phyloP scores from a whole-genome alignment of 116 monocot species.

The Papilionanthe hybrid region DNA sequence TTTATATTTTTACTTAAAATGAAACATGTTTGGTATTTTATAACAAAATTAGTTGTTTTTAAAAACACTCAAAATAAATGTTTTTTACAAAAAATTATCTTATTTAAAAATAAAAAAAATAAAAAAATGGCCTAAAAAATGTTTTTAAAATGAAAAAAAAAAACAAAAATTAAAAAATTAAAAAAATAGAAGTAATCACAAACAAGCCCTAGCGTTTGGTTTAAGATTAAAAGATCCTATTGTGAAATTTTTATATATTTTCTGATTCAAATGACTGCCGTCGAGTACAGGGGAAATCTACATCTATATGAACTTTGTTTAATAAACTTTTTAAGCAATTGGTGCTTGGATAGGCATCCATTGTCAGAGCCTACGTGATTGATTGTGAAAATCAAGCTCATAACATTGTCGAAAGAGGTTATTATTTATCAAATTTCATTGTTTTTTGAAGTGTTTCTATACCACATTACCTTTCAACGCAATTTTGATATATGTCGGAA shows the following conservation, averaged over 20 bases:
- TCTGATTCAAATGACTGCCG: slow-evolving; percentile 2
- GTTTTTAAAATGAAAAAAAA: no score
- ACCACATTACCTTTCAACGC: no score
- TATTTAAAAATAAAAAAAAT: no score
- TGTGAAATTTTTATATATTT: neutral
- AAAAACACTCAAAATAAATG: no score
- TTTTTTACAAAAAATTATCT: no score
- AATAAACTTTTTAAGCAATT: neutral
- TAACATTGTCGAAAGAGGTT: neutral
- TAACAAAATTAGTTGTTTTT: no score
- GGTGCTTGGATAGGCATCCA: neutral
- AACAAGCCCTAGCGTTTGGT: neutral
- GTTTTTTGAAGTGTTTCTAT: neutral
- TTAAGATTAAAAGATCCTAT: neutral
- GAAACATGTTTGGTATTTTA: no score
- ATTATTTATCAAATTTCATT: neutral
- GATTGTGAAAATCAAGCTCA: neutral
- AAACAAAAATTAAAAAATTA: no score
- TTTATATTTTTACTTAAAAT: no score
- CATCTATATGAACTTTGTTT: neutral
- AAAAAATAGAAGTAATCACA: no score
- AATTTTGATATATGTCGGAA: neutral
- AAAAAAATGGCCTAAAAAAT: no score
- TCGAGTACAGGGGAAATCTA: neutral
- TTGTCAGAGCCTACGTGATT: neutral